A percentile compares a stretch with the other conserved stretches of the same genome.
These are phyloP conservation scores for Volvox africanus DNA, from an alignment of 139 green algal species.

Conservation along the genomic window DNA sequence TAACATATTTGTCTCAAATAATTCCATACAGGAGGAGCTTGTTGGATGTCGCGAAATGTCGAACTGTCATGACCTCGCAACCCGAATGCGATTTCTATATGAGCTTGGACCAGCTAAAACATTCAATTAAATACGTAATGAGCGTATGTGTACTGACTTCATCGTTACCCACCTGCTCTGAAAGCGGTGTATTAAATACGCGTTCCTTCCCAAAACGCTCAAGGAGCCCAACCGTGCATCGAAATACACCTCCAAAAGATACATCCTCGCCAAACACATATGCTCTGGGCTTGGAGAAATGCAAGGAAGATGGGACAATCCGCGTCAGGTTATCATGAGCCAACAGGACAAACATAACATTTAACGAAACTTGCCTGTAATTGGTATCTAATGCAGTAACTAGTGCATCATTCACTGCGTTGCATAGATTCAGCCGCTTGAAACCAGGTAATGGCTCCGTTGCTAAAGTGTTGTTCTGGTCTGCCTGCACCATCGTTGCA, in stretches of 20 bases:
- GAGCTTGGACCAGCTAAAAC: too few species aligned
- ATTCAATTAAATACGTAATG: too few species aligned
- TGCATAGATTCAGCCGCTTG: slow-evolving; percentile 83
- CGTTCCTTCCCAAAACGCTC: slow-evolving; percentile 80
- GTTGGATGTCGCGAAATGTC: too few species aligned
- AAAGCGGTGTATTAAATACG: slow-evolving; percentile 96
- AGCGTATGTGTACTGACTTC: too few species aligned
- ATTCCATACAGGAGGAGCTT: too few species aligned
- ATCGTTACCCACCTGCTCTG: slow-evolving; percentile 78
- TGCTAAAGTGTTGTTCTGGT: background rate
- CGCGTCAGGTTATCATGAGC: background rate
- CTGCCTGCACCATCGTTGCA: slow-evolving; percentile 16
- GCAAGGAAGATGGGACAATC: background rate
- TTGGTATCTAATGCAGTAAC: slow-evolving; percentile 79
- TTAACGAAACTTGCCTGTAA: slow-evolving; percentile 57
- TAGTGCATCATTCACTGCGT: slow-evolving; percentile 90
- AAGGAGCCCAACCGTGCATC: slow-evolving; percentile 87
- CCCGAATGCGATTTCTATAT: too few species aligned
- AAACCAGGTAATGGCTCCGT: background rate
- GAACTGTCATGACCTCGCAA: too few species aligned
- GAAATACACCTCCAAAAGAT: slow-evolving; percentile 94
- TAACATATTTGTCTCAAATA: too few species aligned
- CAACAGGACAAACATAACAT: too few species aligned
- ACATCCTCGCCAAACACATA: slow-evolving; percentile 95
- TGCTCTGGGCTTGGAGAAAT: slow-evolving; percentile 52